Evolutionary conservation across 345 rosid species (phyloP).

Genomic region (Leavenworthia alabamica): DNA sequence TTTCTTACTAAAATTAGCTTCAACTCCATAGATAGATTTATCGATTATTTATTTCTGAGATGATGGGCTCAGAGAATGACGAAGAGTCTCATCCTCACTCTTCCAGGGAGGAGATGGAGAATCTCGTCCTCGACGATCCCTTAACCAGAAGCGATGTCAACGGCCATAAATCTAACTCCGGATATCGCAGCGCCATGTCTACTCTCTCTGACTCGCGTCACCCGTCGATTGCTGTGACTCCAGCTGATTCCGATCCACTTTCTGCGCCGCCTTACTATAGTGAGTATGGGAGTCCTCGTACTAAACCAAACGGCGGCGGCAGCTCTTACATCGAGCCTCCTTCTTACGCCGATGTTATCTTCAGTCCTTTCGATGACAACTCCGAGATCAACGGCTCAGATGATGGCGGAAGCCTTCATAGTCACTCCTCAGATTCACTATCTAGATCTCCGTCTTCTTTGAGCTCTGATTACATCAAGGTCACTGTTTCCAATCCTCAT

Average conservation of each 20-base stretch:
- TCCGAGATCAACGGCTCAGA: slow-evolving; percentile 56
- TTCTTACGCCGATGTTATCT: slow-evolving; percentile 75
- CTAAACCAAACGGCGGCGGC: slow-evolving; percentile 28
- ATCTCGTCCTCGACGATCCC: slow-evolving; percentile 45
- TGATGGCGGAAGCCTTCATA: slow-evolving; percentile 31
- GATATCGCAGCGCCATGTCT: slow-evolving; percentile 59
- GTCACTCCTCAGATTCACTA: slow-evolving; percentile 37
- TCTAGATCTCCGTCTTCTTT: slow-evolving; percentile 57
- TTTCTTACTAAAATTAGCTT: slow-evolving; percentile 1
- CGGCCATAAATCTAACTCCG: slow-evolving; percentile 34
- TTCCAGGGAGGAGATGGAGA: slow-evolving; percentile 66
- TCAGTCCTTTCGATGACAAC: slow-evolving; percentile 69
- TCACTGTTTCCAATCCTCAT: slow-evolving; percentile 81
- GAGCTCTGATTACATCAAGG: slow-evolving; percentile 50
- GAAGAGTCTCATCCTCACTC: slow-evolving; percentile 48
- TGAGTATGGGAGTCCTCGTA: slow-evolving; percentile 15
- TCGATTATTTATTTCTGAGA: slow-evolving; percentile 1
- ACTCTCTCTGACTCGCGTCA: slow-evolving; percentile 49
- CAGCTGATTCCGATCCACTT: slow-evolving; percentile 80
- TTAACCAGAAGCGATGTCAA: slow-evolving; percentile 9
- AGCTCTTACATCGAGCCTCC: slow-evolving; percentile 83
- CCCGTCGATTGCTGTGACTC: slow-evolving; percentile 39
- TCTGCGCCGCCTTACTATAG: slow-evolving; percentile 24
- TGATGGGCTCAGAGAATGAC: slow-evolving; percentile 83
- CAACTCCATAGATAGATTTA: neutral